Percentiles rank a stretch among this genome's conserved stretches.
Evolutionary conservation across 352 stramenopile genomes (phyloP).

Genomic region (Aphanomyces astaci): DNA sequence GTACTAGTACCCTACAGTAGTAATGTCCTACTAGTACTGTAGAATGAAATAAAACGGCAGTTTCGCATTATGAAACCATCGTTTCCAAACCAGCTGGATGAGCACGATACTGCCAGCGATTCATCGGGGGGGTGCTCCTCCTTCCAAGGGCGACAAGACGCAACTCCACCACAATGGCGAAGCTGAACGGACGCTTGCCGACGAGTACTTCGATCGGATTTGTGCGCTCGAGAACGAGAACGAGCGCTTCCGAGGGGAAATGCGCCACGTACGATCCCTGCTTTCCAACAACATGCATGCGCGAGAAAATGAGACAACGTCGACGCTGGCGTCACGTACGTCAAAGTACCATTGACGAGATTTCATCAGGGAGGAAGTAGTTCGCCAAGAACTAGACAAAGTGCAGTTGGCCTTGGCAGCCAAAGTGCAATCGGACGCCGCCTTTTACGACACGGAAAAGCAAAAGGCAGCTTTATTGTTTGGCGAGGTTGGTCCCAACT

Average conservation of each 20-base stretch:
- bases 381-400: not conserved
- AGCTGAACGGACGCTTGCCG: slow-evolving; percentile 11
- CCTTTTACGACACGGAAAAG: slow-evolving; percentile 50
- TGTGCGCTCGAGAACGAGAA: slow-evolving; percentile 52
- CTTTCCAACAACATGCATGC: slow-evolving; percentile 52
- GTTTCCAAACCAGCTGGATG: not conserved
- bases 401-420: slow-evolving; percentile 34
- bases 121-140: not conserved
- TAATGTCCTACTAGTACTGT: too few relatives aligned
- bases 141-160: too few relatives aligned
- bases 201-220: slow-evolving; percentile 34
- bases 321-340: not conserved
- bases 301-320: not conserved
- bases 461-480: slow-evolving; percentile 64
- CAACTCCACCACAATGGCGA: not conserved
- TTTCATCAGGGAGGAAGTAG: not conserved
- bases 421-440: slow-evolving; percentile 48
- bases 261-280: slow-evolving; percentile 44
- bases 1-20: too few relatives aligned
- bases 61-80: too few relatives aligned
- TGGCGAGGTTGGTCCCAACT: slow-evolving; percentile 45
- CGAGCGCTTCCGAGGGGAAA: slow-evolving; percentile 41
- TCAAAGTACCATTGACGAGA: not conserved
- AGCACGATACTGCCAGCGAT: slow-evolving; percentile 16
- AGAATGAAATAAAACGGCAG: too few relatives aligned